Conservation (phyloP, 2,329 filamentous ascomycete genomes). For the Aspergillus hortae region DNA sequence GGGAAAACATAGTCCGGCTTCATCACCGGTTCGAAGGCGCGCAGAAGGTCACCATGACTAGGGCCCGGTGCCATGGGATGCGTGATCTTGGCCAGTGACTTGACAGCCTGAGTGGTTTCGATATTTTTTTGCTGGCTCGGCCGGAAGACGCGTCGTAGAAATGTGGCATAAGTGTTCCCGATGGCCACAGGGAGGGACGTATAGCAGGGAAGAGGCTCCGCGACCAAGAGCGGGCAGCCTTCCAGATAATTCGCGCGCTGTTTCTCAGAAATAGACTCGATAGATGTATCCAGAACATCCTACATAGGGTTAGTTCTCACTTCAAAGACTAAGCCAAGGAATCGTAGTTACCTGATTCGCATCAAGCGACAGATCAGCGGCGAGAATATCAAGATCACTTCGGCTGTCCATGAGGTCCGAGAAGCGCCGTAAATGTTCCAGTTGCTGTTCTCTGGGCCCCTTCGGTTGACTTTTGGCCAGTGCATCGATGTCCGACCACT, state of each 20-base stretch:
- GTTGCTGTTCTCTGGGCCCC: constrained; percentile 17
- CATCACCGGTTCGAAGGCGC: constrained; percentile 53
- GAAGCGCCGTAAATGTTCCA: constrained; percentile 27
- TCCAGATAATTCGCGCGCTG: constrained; percentile 54
- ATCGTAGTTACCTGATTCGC: constrained; percentile 24
- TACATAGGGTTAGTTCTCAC: constrained; percentile 24
- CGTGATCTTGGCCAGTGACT: constrained; percentile 27
- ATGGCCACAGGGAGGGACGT: constrained; percentile 33
- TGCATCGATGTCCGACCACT: constrained; percentile 38
- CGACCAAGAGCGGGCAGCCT: constrained; percentile 52
- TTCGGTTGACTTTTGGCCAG: constrained; percentile 18
- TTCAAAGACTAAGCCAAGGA: background rate
- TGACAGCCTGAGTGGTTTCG: constrained; percentile 24
- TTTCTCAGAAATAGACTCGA: constrained; percentile 56
- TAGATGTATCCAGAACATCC: constrained; percentile 59
- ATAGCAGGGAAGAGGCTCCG: constrained; percentile 47
- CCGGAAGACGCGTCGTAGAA: constrained; percentile 25
- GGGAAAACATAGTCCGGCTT: constrained; percentile 33
- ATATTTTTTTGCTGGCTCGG: constrained; percentile 12
- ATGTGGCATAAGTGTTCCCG: constrained; percentile 29
- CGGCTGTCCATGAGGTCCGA: constrained; percentile 31
- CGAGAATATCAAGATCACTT: constrained; percentile 36
- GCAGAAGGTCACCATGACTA: constrained; percentile 39
- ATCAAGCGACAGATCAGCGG: constrained; percentile 23
- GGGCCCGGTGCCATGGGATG: constrained; percentile 20